Evolutionary conservation across 1,284 basidiomycete species (phyloP).

Genomic region (Entoloma clypeatum): DNA sequence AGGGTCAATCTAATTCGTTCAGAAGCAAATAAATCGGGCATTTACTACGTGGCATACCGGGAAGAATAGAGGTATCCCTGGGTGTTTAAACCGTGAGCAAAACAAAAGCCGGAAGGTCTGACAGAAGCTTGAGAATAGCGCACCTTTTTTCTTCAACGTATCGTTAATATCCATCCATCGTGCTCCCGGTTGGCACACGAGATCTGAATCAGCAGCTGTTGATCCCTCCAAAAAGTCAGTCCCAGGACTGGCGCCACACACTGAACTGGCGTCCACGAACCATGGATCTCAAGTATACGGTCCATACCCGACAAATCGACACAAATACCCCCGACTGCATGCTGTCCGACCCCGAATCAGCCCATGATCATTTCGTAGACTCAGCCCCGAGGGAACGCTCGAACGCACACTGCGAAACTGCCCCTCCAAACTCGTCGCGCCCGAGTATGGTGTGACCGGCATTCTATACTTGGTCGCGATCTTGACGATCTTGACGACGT

Average conservation of each 20-base stretch:
- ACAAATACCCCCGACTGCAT: constrained; percentile 69
- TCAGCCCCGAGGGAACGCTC: constrained; percentile 5
- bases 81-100: constrained; percentile 13
- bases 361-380: background rate
- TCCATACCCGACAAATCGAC: constrained; percentile 87
- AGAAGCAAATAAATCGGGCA: constrained; percentile 1
- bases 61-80: constrained; percentile 80
- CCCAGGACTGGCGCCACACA: background rate
- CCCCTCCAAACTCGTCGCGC: constrained; percentile 68
- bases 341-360: constrained; percentile 28
- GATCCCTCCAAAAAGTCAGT: constrained; percentile 44
- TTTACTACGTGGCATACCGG: constrained; percentile 59
- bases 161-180: constrained; percentile 88
- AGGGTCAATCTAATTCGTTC: constrained; percentile 72
- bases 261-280: constrained; percentile 32
- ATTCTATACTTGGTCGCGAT: constrained; percentile 64
- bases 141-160: constrained; percentile 61
- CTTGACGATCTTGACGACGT: constrained; percentile 66
- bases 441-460: constrained; percentile 68
- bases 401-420: constrained; percentile 57
- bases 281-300: constrained; percentile 74
- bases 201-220: constrained; percentile 79
- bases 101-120: background rate
- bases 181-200: constrained; percentile 80
- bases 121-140: too few species aligned